These are phyloP conservation scores for Acer negundo DNA, from an alignment of 345 rosid genomes.

Conservation along the genomic window DNA sequence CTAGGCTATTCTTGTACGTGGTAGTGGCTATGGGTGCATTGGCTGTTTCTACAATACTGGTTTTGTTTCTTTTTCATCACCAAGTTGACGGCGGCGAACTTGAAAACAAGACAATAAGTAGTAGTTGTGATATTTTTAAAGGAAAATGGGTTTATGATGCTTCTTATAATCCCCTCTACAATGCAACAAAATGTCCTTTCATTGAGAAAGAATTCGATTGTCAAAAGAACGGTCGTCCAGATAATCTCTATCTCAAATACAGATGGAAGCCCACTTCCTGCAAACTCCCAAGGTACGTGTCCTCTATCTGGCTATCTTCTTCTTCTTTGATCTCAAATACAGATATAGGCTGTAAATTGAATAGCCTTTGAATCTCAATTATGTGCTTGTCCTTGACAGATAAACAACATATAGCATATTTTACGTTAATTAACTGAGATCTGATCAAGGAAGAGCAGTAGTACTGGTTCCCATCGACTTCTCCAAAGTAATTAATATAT, in stretches of 20 bases:
- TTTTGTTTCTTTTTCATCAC: neutral
- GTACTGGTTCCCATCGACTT: neutral
- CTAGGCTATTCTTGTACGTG: too few relatives aligned
- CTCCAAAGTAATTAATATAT: neutral
- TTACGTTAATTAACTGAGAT: too few relatives aligned
- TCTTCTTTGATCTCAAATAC: neutral
- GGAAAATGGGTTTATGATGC: constrained; percentile 51
- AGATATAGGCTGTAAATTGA: neutral
- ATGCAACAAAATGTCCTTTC: constrained; percentile 44
- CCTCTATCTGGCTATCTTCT: too few relatives aligned
- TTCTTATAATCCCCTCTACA: constrained; percentile 36
- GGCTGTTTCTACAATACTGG: neutral
- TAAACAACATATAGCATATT: too few relatives aligned
- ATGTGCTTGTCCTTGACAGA: neutral
- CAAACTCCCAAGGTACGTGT: constrained; percentile 42
- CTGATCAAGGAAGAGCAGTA: neutral
- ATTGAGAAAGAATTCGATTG: constrained; percentile 47
- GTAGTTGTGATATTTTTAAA: constrained; percentile 31
- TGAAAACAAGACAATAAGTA: neutral
- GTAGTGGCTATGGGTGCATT: too few relatives aligned
- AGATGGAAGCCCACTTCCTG: constrained; percentile 55
- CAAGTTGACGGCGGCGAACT: neutral
- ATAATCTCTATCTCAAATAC: constrained; percentile 43
- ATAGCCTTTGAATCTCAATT: neutral
- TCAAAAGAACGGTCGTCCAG: constrained; percentile 46